Evolutionary conservation across 345 rosid species (phyloP), one percentile per base, ranked within the genome.

Genomic region (Hibiscus trionum): DNA sequence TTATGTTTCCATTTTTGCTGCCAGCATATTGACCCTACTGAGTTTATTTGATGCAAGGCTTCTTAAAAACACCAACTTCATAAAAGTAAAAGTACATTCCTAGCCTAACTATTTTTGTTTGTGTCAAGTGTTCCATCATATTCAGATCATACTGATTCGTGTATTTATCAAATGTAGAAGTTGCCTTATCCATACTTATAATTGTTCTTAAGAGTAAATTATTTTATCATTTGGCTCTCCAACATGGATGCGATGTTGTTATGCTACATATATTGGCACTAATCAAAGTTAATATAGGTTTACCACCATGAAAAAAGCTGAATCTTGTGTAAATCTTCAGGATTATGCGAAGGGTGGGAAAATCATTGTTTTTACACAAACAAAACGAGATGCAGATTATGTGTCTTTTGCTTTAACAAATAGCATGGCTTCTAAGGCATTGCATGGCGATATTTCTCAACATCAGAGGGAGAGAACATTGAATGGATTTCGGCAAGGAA

Each of bases 381-480:
- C 97, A 31, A 94, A 94, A 79, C 80, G 91, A 73, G 99, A 94
- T 82, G 99, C 99, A 55, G 97, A 94, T 79, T 95, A 91, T 78
- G 97, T 94, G 57, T 90, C 99, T 55, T 69, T 86, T 69, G 85
- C 92, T 65, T 76, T 94, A 65, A 85, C 95, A 69, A 90, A 58
- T 74, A 91, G 88, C 82, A 90, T 94, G 67, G 86, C 99, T 78
- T 83, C 99, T 2, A 97, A 91, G 78, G 99, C 99, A 71, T 81
- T 94, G 80, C 99, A 91, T 72, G 99, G 99, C 63, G 99, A 94
- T 86, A 94, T 91, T 62, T 94, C 99, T 67, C 99, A 94, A 82
- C 97, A 91, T 72, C 99, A 94, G 77, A 91, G 99, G 78, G 99
- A 94, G 88, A 89, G 99, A 86, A 94, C 99, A 12, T 84, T 94